Base-by-base conservation (phyloP, 2,329 filamentous ascomycete species). In the Alternaria hordeiaustralica region DNA sequence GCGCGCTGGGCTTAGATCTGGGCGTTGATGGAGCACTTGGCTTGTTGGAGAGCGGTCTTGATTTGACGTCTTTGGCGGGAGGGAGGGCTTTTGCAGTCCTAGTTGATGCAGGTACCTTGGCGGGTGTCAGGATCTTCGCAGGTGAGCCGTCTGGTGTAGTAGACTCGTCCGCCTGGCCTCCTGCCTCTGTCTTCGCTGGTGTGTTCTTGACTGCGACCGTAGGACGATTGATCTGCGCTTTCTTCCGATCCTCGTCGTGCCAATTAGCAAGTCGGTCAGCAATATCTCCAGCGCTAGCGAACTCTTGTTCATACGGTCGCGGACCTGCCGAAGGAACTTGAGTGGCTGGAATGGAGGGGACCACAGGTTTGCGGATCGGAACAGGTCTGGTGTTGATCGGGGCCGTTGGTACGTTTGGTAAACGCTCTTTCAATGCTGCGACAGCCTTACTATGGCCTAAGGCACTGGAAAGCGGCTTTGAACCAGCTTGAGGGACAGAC, bases 201-300 rank as follows among this genome's bases (percentile, higher is more conserved):
- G 49, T 33, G 18, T 61, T 65, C 55, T 41, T 63, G 1, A 18
- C 23, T 4, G 57, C 41, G 12, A 56, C 51, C 5, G 25, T 25
- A 1, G 54, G 49, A 20, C 43, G 15, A 20, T 44, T 25, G 15
- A 8, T 26, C 1, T 33, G n/a, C 6, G 61, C 20, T 8, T 50
- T 64, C 30, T 63, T 51, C 10, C 53, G 23, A 13, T 64, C 58
- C 18, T 64, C 64, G 13, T 21, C 60, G 15, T 71, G 64, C 70
- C 70, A 72, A 46, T 55, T n/a, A 1, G 61, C 59, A 7, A 73
- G 50, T 13, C 64, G 65, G 4, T 50, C 58, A 6, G 66, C 67
- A 13, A 73, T 71, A 2, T 64, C 67, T 20, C 60, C 49, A 2
- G 68, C 69, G 41, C 66, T 66, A 1, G 58, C 68, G 12, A 70